Conservation (phyloP, 2,329 filamentous ascomycete genomes). For the Coccinonectria pachysandricola region DNA sequence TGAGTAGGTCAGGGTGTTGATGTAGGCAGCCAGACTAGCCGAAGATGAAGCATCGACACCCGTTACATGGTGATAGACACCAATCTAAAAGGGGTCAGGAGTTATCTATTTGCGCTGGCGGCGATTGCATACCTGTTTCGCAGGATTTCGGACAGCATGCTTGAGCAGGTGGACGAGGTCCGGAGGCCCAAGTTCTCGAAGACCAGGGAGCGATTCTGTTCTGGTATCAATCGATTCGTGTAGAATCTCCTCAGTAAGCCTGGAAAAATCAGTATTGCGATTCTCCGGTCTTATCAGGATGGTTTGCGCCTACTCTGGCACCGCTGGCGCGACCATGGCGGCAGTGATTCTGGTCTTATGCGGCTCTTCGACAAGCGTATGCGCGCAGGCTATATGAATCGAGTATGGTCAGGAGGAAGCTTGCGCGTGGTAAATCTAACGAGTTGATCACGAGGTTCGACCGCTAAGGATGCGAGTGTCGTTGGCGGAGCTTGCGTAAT, state of each 20-base stretch:
- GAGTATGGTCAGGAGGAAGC: constrained; percentile 3
- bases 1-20: constrained; percentile 92
- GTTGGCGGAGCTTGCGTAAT: constrained; percentile 12
- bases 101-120: constrained; percentile 6
- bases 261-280: too few relatives aligned
- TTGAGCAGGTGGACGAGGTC: constrained; percentile 94
- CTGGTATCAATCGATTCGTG: constrained; percentile 87
- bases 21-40: constrained; percentile 91
- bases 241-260: constrained; percentile 86
- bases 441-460: constrained; percentile 2
- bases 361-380: too few relatives aligned
- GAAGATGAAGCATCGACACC: constrained; percentile 96
- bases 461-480: constrained; percentile 6
- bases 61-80: constrained; percentile 95
- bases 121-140: constrained; percentile 39
- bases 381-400: too few relatives aligned
- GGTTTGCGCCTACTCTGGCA: constrained; percentile 64
- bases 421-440: constrained; percentile 1
- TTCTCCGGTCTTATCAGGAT: too few relatives aligned
- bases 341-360: too few relatives aligned
- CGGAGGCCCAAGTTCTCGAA: constrained; percentile 90
- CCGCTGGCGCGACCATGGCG: constrained; percentile 63
- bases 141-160: constrained; percentile 46
- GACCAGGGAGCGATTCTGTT: constrained; percentile 73
- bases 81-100: constrained; percentile 46